Conservation (phyloP, 139 green algal genomes). For the Desmodesmus armatus region DNA sequence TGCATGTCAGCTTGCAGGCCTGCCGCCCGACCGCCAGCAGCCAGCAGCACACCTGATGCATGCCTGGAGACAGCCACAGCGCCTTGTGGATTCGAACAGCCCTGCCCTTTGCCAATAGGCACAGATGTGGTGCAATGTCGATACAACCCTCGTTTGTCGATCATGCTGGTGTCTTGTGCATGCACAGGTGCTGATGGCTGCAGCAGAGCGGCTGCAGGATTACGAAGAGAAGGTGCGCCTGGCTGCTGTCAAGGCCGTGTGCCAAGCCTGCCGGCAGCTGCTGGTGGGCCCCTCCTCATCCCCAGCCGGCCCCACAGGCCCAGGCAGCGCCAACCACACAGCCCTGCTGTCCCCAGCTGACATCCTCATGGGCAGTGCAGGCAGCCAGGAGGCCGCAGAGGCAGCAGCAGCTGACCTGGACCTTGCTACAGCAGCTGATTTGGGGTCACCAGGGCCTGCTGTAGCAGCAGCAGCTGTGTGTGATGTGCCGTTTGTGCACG, state of each 20-base stretch:
- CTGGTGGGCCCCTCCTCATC: conserved; percentile 43
- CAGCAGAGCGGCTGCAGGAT: conserved; percentile 70
- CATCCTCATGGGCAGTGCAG: not conserved
- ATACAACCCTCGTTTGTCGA: no score
- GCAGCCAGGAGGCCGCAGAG: conserved; percentile 22
- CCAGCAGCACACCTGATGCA: no score
- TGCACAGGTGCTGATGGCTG: conserved; percentile 49
- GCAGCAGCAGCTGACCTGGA: conserved; percentile 32
- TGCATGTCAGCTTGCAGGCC: not conserved
- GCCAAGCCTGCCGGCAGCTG: not conserved
- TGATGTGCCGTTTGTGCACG: not conserved
- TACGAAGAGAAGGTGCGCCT: conserved; percentile 76
- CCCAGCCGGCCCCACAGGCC: conserved; percentile 5
- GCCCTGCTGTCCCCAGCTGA: not conserved
- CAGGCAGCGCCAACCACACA: not conserved
- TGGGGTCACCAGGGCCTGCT: not conserved
- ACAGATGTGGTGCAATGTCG: no score
- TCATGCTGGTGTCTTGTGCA: not conserved
- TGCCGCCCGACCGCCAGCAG: no score
- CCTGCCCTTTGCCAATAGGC: no score
- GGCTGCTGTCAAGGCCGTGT: conserved; percentile 56
- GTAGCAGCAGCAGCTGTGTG: not conserved
- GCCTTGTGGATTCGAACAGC: no score
- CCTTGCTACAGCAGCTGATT: not conserved
- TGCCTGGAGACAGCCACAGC: no score